A percentile compares a stretch with the other conserved stretches of the same genome.
Conservation (phyloP, 1,284 basidiomycete genomes). For the Ustilago shanxiensis region DNA sequence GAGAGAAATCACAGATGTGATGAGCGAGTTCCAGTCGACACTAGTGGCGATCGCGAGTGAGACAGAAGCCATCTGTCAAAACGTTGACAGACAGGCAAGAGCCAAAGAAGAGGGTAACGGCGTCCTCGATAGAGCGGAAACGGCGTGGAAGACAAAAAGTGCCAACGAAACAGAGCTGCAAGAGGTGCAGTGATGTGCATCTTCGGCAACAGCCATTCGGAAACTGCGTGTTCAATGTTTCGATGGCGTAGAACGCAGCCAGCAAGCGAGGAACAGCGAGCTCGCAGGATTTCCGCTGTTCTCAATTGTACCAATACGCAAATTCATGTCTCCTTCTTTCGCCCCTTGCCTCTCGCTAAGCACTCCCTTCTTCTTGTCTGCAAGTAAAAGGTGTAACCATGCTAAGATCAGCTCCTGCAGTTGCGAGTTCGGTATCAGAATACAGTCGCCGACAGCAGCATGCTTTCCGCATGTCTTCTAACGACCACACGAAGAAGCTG, state of each 20-base stretch:
- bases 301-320: not conserved
- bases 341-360: constrained; percentile 19
- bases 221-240: constrained; percentile 1
- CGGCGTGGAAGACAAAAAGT: not conserved
- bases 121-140: not conserved
- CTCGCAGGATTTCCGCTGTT: constrained; percentile 9
- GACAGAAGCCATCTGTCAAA: constrained; percentile 31
- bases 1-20: not conserved
- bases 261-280: not conserved
- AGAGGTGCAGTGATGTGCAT: constrained; percentile 3
- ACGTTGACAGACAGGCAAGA: not conserved
- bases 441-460: not conserved
- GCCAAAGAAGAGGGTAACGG: not conserved
- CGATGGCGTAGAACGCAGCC: not conserved
- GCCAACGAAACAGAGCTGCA: constrained; percentile 1
- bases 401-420: not conserved
- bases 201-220: constrained; percentile 11
- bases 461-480: constrained; percentile 7
- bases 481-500: not conserved
- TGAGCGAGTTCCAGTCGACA: not conserved
- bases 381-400: not conserved
- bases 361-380: not conserved
- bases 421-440: not conserved
- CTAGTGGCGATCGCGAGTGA: constrained; percentile 11
- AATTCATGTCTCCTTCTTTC: constrained; percentile 1